Evolutionary conservation across 164 flowering plant species (phyloP).

Genomic region (Magnolia kwangsiensis): DNA sequence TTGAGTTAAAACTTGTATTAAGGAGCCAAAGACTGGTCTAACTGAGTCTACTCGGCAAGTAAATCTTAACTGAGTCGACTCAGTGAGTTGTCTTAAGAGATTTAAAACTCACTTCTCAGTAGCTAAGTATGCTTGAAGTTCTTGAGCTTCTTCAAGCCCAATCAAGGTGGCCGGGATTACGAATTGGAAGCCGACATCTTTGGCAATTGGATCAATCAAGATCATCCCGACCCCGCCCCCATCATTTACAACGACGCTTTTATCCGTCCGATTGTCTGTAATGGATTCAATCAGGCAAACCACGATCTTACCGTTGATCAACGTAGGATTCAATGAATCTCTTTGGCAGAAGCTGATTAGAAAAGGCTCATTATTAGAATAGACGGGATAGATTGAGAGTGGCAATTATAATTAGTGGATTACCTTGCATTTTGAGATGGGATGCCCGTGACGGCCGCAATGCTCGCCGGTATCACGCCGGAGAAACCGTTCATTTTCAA

Average conservation of each 20-base stretch:
- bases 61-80: background rate
- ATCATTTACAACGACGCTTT: slow-evolving; percentile 9
- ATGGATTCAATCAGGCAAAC: slow-evolving; percentile 12
- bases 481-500: slow-evolving; percentile 4
- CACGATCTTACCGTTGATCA: slow-evolving; percentile 28
- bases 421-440: slow-evolving; percentile 14
- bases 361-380: background rate
- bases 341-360: slow-evolving; percentile 20
- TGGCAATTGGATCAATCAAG: slow-evolving; percentile 11
- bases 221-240: slow-evolving; percentile 17
- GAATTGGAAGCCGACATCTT: slow-evolving; percentile 16
- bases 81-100: background rate
- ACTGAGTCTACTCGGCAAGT: background rate
- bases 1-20: no score
- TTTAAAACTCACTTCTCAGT: slow-evolving; percentile 8
- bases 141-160: slow-evolving; percentile 5
- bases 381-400: background rate
- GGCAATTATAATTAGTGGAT: background rate
- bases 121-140: slow-evolving; percentile 9
- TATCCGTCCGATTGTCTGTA: background rate
- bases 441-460: slow-evolving; percentile 8
- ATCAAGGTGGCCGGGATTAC: slow-evolving; percentile 14
- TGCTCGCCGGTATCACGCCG: slow-evolving; percentile 7
- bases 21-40: no score
- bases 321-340: slow-evolving; percentile 13